Conservation (phyloP, 139 green algal genomes). For the Auxenochlorella pyrenoidosa region DNA sequence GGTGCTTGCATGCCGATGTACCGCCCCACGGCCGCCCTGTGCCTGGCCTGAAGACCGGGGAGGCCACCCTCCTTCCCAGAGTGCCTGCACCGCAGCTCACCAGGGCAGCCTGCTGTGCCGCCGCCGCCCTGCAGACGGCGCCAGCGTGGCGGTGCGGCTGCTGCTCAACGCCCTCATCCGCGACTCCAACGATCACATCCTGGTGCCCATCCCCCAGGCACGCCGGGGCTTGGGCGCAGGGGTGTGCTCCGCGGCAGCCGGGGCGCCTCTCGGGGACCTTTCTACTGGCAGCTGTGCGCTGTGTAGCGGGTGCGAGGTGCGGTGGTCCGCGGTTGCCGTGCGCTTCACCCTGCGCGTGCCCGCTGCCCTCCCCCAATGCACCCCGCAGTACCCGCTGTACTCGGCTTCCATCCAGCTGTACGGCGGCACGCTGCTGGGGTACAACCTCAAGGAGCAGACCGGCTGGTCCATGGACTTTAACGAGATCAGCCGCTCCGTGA, state of each 20-base stretch:
- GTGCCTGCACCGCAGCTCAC: background rate
- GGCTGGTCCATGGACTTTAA: slow-evolving; percentile 84
- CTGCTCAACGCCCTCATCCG: slow-evolving; percentile 80
- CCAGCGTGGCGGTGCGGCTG: slow-evolving; percentile 79
- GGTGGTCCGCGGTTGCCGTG: too few species aligned
- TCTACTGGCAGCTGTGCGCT: too few species aligned
- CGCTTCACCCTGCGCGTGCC: too few species aligned
- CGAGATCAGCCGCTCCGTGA: slow-evolving; percentile 52
- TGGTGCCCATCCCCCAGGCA: slow-evolving; percentile 81
- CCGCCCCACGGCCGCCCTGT: too few species aligned
- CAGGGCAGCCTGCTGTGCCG: background rate
- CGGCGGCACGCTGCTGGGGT: slow-evolving; percentile 88
- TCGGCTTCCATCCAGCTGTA: slow-evolving; percentile 89
- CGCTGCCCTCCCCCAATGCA: too few species aligned
- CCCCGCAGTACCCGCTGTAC: slow-evolving; percentile 86
- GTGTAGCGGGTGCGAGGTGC: too few species aligned
- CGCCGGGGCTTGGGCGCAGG: too few species aligned
- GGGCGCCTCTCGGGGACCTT: too few species aligned
- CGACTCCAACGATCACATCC: slow-evolving; percentile 69
- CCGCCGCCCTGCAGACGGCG: slow-evolving; percentile 64
- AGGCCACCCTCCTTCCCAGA: background rate
- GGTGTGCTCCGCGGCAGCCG: too few species aligned
- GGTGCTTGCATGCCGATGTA: too few species aligned
- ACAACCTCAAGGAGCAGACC: slow-evolving; percentile 88
- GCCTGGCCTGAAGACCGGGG: too few species aligned